Evolutionary conservation across 2,329 filamentous ascomycete genomes (phyloP), one percentile per base, ranked within the genome.

Genomic region (Aspergillus aculeatinus): DNA sequence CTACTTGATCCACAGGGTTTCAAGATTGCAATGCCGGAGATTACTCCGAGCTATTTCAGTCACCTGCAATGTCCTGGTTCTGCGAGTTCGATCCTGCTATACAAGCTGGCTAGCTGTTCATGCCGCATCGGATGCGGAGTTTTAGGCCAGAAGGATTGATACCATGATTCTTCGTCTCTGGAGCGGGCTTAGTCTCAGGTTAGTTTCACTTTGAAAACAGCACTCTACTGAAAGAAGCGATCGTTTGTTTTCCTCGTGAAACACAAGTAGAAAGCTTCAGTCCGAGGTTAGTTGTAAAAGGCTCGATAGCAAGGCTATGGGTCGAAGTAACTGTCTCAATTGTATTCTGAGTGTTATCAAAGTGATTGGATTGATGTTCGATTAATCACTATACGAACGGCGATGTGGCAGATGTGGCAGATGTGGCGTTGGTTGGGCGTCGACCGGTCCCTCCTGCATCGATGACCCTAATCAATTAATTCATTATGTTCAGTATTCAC

Each of bases 381-480:
- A 49, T 39, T 53, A 51, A 58, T 31, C 54, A 21, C 48, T 51
- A 48, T n/a, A 11, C 33, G 33, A 23, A 60, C 53, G 60, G 60
- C 44, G 57, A 53, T 48, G 59, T 65, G 63, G 60, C 60, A 63
- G 57, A 52, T 48, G 59, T 65, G 63, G 60, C 60, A 63, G 51
- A 57, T 60, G 51, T 61, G 60, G 60, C 58, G 54, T 55, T 59
- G 56, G 60, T 64, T 65, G 63, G 63, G 51, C 56, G 48, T 48
- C 49, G 31, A n/a, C 60, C 51, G 48, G 31, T 14, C 19, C 57
- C 59, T 58, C 60, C 57, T 58, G 55, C 60, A 51, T 47, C 23
- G 35, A 53, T 39, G 47, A 47, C 48, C 61, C 51, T 59, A 56
- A 66, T 63, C 59, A 61, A 63, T 51, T 12, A 57, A 53, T 61